A percentile compares a stretch with the other conserved stretches of the same genome.
Evolutionary conservation across 805 yeast genomes (phyloP).

Genomic region (Pichia membranifaciens): DNA sequence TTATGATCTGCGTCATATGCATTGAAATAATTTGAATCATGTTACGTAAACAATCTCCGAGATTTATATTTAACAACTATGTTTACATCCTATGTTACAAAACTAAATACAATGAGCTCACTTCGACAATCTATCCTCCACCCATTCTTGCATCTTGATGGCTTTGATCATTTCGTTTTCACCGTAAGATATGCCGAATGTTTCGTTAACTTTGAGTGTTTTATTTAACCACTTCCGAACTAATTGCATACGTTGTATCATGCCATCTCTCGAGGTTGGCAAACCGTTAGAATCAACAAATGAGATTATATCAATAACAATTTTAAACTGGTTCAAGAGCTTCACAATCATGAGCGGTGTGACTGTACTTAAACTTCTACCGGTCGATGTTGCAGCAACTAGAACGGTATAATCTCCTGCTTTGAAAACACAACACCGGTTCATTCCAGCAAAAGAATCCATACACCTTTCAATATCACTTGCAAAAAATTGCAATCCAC

Average conservation of each 20-base stretch:
- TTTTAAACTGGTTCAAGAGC: slow-evolving; percentile 72
- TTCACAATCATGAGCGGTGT: slow-evolving; percentile 80
- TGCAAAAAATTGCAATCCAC: slow-evolving; percentile 90
- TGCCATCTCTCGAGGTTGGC: slow-evolving; percentile 67
- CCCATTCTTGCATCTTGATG: slow-evolving; percentile 15
- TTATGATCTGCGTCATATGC: too few species aligned
- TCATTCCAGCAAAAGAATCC: slow-evolving; percentile 40
- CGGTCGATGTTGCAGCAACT: slow-evolving; percentile 54
- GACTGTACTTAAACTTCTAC: slow-evolving; percentile 56
- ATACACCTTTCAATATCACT: slow-evolving; percentile 72
- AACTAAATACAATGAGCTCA: too few species aligned
- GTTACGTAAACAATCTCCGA: too few species aligned
- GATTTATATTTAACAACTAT: too few species aligned
- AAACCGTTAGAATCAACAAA: slow-evolving; percentile 61
- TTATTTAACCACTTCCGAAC: slow-evolving; percentile 51
- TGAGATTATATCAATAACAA: slow-evolving; percentile 77
- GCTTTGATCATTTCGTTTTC: slow-evolving; percentile 53
- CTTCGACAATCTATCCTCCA: slow-evolving; percentile 10
- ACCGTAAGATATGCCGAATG: slow-evolving; percentile 59
- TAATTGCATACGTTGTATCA: slow-evolving; percentile 69
- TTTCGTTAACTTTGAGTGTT: slow-evolving; percentile 36
- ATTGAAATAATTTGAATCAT: too few species aligned
- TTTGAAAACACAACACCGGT: slow-evolving; percentile 52
- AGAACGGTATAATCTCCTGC: slow-evolving; percentile 75
- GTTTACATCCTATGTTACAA: too few species aligned